These are phyloP conservation scores for Phytophthora pluvialis DNA, from an alignment of 352 stramenopile species.

Conservation along the genomic window DNA sequence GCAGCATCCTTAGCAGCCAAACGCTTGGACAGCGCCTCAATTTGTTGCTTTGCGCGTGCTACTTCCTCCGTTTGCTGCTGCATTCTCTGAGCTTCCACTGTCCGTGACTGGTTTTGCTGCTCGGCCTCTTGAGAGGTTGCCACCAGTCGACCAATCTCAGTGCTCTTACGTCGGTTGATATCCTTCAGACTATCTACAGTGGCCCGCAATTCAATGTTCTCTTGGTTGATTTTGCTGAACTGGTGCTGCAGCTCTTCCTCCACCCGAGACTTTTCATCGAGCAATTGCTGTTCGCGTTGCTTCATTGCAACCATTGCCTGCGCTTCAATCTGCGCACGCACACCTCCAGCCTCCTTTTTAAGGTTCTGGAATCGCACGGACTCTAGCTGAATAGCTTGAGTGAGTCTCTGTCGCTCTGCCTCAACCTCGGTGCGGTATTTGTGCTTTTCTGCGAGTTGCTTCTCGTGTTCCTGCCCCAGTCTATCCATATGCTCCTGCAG, in stretches of 20 bases:
- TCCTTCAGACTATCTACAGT: constrained; percentile 59
- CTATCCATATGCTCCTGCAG: constrained; percentile 52
- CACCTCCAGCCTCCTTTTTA: constrained; percentile 44
- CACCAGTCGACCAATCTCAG: constrained; percentile 62
- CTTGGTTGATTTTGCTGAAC: constrained; percentile 43
- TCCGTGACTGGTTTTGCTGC: constrained; percentile 30
- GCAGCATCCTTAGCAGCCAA: constrained; percentile 53
- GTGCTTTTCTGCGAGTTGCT: constrained; percentile 50
- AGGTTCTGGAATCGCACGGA: constrained; percentile 44
- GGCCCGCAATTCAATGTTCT: constrained; percentile 47
- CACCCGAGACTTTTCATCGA: constrained; percentile 51
- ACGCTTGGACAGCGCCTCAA: constrained; percentile 52
- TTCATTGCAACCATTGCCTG: constrained; percentile 52
- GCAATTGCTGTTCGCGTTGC: constrained; percentile 56
- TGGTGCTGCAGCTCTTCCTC: constrained; percentile 49
- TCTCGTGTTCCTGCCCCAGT: constrained; percentile 54
- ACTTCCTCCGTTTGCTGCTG: constrained; percentile 52
- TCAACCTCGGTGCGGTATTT: constrained; percentile 50
- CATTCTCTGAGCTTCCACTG: constrained; percentile 39
- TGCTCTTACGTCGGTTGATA: constrained; percentile 57
- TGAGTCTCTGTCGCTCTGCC: constrained; percentile 43
- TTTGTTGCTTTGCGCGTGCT: constrained; percentile 41
- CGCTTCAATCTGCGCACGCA: constrained; percentile 50
- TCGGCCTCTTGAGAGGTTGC: constrained; percentile 47
- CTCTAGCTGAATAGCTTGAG: constrained; percentile 47